Evolutionary conservation across 139 green algal species (phyloP).

Genomic region (Microglena sp.): DNA sequence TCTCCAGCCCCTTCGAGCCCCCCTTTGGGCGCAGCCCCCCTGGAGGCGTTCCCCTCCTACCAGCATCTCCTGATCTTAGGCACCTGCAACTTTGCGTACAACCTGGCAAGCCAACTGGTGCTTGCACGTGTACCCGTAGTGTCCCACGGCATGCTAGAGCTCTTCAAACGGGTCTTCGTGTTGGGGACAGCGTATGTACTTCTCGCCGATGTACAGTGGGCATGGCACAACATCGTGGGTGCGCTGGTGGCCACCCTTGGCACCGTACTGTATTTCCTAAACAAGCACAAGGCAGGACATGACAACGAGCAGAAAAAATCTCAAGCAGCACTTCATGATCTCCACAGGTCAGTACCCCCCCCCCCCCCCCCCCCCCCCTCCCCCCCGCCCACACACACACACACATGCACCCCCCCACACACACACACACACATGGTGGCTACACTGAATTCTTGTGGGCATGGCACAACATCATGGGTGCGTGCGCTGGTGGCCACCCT

Average conservation of each 20-base stretch:
- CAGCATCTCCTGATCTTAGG: constrained; percentile 10
- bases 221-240: constrained; percentile 13
- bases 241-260: constrained; percentile 1
- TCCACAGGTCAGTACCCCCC: background rate
- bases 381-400: background rate
- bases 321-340: background rate
- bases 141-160: constrained; percentile 22
- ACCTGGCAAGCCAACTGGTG: constrained; percentile 18
- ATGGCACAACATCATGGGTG: constrained; percentile 14
- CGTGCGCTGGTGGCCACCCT: background rate
- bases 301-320: background rate
- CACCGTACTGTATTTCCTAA: background rate
- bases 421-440: no score
- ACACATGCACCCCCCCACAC: background rate
- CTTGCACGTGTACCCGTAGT: constrained; percentile 14
- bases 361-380: background rate
- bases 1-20: no score
- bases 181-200: constrained; percentile 4
- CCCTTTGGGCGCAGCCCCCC: no score
- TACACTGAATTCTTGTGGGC: no score
- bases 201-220: constrained; percentile 8
- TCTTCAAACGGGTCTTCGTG: constrained; percentile 22
- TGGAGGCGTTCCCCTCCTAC: no score
- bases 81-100: constrained; percentile 16
- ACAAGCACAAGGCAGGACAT: background rate